Base-by-base conservation (phyloP, 495 filamentous ascomycete genomes). In the Daldinia decipiens region DNA sequence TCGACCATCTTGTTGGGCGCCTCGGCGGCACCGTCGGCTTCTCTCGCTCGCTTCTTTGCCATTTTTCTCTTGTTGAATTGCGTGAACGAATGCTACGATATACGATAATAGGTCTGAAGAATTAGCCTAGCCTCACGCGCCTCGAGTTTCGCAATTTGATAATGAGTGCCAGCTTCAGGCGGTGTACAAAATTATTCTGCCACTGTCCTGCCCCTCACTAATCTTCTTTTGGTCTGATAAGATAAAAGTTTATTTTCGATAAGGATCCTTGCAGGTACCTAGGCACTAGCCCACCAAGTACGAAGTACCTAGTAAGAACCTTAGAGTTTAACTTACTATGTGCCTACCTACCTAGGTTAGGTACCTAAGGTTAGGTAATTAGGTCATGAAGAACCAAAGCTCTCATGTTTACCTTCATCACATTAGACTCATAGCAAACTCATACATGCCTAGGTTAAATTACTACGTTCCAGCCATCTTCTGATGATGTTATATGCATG, bases 1-100 rank as follows among this genome's bases (percentile, higher is more conserved):
- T 82, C 78, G 77, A 85, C 78, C 78, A 81, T 81, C 73, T 79
- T 81, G 53, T 79, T 74, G 29, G 80, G 64, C 27, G 80, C 78
- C 64, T 84, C 82, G 8, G 71, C 59, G 7, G 79, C 74, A 29
- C 76, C 77, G 19, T 83, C 82, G 17, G 80, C 78, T 70, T 85
- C 82, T 79, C 82, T 81, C 19, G 75, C 61, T 32, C 82, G 71
- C 64, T 85, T 84, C 75, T 82, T 85, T 19, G 78, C 81, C 83
- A 85, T 85, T 63, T 60, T 76, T 50, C 29, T 21, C 67, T n/a
- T 53, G 24, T 5, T 19, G 3, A 47, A 47, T 47, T 24, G 17
- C 43, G 43, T 24, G 13, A 36, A 36, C 12, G 34, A 34, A 13
- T 13, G 12, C 34, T 36, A 5, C 34, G 3, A 36, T n/a, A n/a